Evolutionary conservation across 1,139 yeast genomes (phyloP), one percentile per base, ranked within the genome.

Genomic region (Candida sojae): DNA sequence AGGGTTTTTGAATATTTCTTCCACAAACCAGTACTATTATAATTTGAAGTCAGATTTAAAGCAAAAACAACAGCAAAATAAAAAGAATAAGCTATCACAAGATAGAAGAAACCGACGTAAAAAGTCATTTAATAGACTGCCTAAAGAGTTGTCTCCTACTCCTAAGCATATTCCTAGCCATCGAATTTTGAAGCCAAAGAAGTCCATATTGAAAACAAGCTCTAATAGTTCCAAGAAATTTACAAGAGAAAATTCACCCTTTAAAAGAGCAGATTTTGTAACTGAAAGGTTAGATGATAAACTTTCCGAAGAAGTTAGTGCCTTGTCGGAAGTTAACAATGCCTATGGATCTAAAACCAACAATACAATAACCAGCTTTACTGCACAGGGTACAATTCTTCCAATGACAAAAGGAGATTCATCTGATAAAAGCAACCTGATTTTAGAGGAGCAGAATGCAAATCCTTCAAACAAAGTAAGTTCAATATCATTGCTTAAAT

Each of bases 151-250:
- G n/a, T 71, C 77, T 1, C 78, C 79, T 0, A 70, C 74, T 0
- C 79, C 77, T 0, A 75, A 74, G 49, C 77, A 72, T 50, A 65
- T 67, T 47, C 80, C 80, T 2, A 71, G 75, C 12, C 80, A 75
- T 55, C 71, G 70, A 44, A 66, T 62, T 1, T 59, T 75, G 36
- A 69, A 73, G 53, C 80, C 80, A 0, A 72, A 73, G 55, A 61
- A 67, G 37, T 70, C 77, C 7, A 75, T 75, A 21, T 60, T 75
- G 50, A 75, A 75, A 57, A 55, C 57, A 3, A 46, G 43, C 26
- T 38, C 28, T n/a, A 42, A 26, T 28, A 38, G 26, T 25, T 34
- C 34, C n/a, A 31, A 37, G 30, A 28, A 13, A 17, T 47, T 47
- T 40, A n/a, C 42, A 28, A 41, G 44, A 32, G 52, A 49, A 33